Conservation (phyloP, 768 basidiomycete species). For the Trametes villosa region DNA sequence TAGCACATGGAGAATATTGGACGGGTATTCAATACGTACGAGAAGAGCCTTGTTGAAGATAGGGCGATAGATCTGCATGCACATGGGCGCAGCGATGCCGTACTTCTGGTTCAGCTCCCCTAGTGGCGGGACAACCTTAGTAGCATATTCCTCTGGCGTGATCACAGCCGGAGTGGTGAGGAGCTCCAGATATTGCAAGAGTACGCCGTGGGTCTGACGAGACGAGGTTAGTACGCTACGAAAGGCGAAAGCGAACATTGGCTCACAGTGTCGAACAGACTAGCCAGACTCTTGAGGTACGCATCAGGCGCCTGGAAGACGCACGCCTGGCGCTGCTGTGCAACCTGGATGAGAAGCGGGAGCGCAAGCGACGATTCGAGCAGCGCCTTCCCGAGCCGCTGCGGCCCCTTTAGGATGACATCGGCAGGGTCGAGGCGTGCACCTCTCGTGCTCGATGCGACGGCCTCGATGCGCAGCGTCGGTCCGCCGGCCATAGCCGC, state of each 20-base stretch:
- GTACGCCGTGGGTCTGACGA: constrained; percentile 86
- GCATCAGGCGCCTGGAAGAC: constrained; percentile 75
- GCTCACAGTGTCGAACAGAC: constrained; percentile 88
- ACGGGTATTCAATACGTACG: constrained; percentile 42
- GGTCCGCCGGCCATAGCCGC: constrained; percentile 91
- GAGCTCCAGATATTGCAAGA: constrained; percentile 91
- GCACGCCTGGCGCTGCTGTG: constrained; percentile 88
- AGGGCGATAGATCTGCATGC: constrained; percentile 94
- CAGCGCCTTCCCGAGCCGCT: constrained; percentile 65
- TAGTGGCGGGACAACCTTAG: constrained; percentile 74
- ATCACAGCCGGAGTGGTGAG: constrained; percentile 75
- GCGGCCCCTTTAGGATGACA: constrained; percentile 64
- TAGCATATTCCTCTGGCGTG: constrained; percentile 71
- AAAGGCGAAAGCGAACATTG: constrained; percentile 19
- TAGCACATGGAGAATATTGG: no score
- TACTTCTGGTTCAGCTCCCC: constrained; percentile 73
- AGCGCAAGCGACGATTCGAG: constrained; percentile 77
- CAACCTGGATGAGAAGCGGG: constrained; percentile 89
- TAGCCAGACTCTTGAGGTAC: constrained; percentile 84
- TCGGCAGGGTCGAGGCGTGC: constrained; percentile 72
- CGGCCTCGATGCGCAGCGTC: constrained; percentile 82
- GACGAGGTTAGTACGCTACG: constrained; percentile 5
- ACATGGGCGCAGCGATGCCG: constrained; percentile 82
- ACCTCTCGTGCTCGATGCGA: constrained; percentile 79
- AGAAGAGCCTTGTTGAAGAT: constrained; percentile 67